These are phyloP conservation scores for Diaporthe eres DNA, from an alignment of 2,329 filamentous ascomycete genomes.

Conservation along the genomic window DNA sequence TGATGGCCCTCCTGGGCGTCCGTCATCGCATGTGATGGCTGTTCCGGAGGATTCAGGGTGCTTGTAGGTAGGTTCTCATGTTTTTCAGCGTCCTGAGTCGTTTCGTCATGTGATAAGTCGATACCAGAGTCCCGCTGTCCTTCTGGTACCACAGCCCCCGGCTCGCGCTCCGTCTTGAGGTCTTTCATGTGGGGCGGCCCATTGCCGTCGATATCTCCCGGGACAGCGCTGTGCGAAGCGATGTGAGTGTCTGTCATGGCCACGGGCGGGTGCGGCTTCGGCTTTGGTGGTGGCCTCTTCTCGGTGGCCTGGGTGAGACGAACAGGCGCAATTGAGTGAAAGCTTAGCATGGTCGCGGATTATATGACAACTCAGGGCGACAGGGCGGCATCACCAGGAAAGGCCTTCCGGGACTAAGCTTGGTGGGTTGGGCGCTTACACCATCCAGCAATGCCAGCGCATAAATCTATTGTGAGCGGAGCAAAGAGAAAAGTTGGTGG, in stretches of 20 bases:
- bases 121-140: conserved; percentile 22
- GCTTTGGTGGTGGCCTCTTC: conserved; percentile 8
- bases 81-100: background rate
- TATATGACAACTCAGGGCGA: conserved; percentile 11
- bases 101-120: conserved; percentile 26
- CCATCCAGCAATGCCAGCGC: conserved; percentile 19
- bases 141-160: background rate
- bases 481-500: background rate
- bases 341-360: conserved; percentile 32
- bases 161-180: conserved; percentile 13
- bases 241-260: conserved; percentile 20
- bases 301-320: conserved; percentile 28
- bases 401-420: conserved; percentile 12
- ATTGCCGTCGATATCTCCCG: background rate
- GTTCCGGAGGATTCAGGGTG: background rate
- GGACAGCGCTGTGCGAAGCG: background rate
- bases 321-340: conserved; percentile 37
- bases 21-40: background rate
- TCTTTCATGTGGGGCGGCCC: background rate
- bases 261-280: conserved; percentile 18
- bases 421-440: conserved; percentile 13
- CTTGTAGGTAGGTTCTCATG: background rate
- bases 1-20: background rate
- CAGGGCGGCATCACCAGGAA: conserved; percentile 15
- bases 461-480: conserved; percentile 18